These are phyloP conservation scores for Botrytis medusae DNA, from an alignment of 2,329 filamentous ascomycete species.

Conservation along the genomic window DNA sequence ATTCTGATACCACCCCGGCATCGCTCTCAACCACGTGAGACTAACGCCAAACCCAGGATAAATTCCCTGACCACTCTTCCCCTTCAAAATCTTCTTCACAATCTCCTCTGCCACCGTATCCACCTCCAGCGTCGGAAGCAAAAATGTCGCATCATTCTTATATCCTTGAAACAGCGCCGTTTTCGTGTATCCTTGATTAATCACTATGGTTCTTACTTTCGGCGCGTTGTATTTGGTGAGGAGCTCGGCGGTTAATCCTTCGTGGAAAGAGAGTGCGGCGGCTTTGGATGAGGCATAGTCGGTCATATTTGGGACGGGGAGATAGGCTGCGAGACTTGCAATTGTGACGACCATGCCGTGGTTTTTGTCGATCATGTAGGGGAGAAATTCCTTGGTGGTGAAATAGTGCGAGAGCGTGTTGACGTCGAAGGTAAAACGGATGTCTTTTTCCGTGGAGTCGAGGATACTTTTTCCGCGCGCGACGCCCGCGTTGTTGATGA, in stretches of 20 bases:
- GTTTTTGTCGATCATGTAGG: slow-evolving; percentile 59
- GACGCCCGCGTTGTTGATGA: slow-evolving; percentile 73
- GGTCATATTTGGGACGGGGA: slow-evolving; percentile 61
- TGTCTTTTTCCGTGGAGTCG: slow-evolving; percentile 54
- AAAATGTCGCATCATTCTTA: slow-evolving; percentile 49
- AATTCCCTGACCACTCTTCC: slow-evolving; percentile 57
- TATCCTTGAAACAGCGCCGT: slow-evolving; percentile 61
- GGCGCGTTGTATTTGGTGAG: slow-evolving; percentile 60
- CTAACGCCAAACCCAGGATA: slow-evolving; percentile 49
- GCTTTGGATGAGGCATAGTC: slow-evolving; percentile 70
- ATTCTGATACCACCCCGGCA: slow-evolving; percentile 65
- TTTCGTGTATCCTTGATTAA: slow-evolving; percentile 63
- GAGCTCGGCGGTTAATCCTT: slow-evolving; percentile 61
- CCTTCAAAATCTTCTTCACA: slow-evolving; percentile 58
- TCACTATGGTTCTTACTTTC: slow-evolving; percentile 63
- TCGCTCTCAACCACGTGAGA: slow-evolving; percentile 48
- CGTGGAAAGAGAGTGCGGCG: slow-evolving; percentile 65
- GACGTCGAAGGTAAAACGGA: slow-evolving; percentile 69
- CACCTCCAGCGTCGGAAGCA: slow-evolving; percentile 55
- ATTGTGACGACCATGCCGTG: slow-evolving; percentile 75
- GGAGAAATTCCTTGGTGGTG: slow-evolving; percentile 66
- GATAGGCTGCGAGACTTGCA: slow-evolving; percentile 61
- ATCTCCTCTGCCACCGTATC: slow-evolving; percentile 65
- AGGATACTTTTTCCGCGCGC: slow-evolving; percentile 62
- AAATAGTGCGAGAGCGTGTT: slow-evolving; percentile 69